Base-by-base conservation (phyloP, 768 basidiomycete species). In the Tulasnella sp. region DNA sequence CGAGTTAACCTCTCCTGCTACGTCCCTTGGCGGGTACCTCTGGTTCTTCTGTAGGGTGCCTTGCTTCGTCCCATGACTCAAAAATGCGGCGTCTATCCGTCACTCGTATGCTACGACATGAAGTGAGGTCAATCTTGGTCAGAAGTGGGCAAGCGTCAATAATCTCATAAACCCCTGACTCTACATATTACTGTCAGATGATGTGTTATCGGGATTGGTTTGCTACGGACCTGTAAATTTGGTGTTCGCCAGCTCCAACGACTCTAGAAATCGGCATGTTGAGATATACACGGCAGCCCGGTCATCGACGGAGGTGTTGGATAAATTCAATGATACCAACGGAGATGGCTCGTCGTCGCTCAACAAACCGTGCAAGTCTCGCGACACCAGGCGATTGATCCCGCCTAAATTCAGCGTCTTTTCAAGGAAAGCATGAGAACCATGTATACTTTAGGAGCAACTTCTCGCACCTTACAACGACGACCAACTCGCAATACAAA, bases 21-120 rank as follows among this genome's bases (percentile, higher is more conserved):
- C n/a, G n/a, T 40, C 39, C 10, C n/a, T 25, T n/a, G 10, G 19
- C 39, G 39, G n/a, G 39, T n/a, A 10, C 6, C 27, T 25, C n/a
- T n/a, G 19, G 19, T 40, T 6, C 39, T 40, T 5, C 19, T 40
- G 10, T 27, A 42, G 27, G 16, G 13, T 28, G 31, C n/a, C 42
- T 25, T 29, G 39, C 37, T 25, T 53, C 50, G 34, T 53, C 27
- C 54, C 55, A 51, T 5, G 72, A 81, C 68, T 83, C 78, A 57
- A 84, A 84, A 57, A 84, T 78, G 5, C 71, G 71, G 12, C 82
- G 70, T 22, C 81, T 66, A 55, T 81, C 78, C 0, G 67, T 67
- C 4, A 82, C 70, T 5, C 59, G 67, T 47, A 84, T 69, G 4
- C 81, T 74, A 45, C 81, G 70, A 54, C 81, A 84, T 53, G 79